Base-by-base conservation (phyloP, 352 stramenopile genomes). In the Blastocystis sp. region DNA sequence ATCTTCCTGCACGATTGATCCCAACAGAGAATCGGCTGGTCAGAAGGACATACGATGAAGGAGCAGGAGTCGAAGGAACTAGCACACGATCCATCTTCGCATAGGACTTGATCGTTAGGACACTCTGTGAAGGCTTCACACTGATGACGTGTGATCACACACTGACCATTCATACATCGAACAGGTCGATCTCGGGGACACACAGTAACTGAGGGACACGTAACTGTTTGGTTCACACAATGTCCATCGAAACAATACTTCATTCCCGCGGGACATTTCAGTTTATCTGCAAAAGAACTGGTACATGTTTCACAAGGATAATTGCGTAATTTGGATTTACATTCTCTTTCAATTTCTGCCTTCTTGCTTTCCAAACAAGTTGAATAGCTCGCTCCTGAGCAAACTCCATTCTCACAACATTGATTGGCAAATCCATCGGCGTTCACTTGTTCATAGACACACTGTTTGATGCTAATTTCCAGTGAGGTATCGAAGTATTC, bases 151-250 rank as follows among this genome's bases (percentile, higher is more conserved):
- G 49, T 42, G 46, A 52, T 19, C 4, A 83, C 71, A n/a, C 71
- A 83, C 27, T 65, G 46, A 27, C 58, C 58, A 56, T 83, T 83
- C 71, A 83, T 83, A 56, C 71, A 83, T 3, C 71, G 71, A 29
- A 83, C 43, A 11, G 42, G 71, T 4, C n/a, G 71, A 37, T 83
- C 71, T 24, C 71, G 71, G 11, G 71, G 46, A 43, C 71, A 83
- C 14, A 65, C 43, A 2, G 46, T 65, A 16, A 83, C 51, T n/a
- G 71, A 67, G 21, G 49, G 46, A 43, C 71, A 83, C 0, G 71
- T 29, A 7, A 67, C 71, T 21, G 57, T 83, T 35, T n/a, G 29
- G 19, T 27, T 37, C 51, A 83, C 54, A 37, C 71, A 83, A 12
- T 54, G 71, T n/a, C 51, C 51, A 39, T 83, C 71, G 39, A 66